These are phyloP conservation scores for Leptomonas seymouri DNA, from an alignment of 208 protist species.

Conservation along the genomic window DNA sequence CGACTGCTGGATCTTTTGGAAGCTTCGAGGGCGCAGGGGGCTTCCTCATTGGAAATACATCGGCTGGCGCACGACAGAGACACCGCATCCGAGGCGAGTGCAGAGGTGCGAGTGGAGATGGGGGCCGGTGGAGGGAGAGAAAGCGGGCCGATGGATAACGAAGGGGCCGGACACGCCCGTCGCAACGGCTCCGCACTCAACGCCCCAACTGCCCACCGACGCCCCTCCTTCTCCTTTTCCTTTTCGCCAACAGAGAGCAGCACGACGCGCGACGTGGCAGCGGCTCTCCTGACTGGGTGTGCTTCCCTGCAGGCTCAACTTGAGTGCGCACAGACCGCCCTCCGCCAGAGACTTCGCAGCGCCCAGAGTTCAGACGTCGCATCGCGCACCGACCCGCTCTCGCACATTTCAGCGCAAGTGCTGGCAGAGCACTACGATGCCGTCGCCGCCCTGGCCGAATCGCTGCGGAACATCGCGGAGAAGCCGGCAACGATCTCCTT, in stretches of 20 bases:
- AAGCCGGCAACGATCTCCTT: constrained; percentile 12
- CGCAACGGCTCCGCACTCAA: not conserved
- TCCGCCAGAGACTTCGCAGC: constrained; percentile 7
- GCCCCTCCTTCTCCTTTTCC: not conserved
- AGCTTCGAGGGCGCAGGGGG: not conserved
- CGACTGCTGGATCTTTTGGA: constrained; percentile 14
- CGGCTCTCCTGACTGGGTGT: constrained; percentile 55
- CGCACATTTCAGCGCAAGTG: constrained; percentile 16
- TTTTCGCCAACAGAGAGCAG: not conserved
- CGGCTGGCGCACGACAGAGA: not conserved
- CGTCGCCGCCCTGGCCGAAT: constrained; percentile 35
- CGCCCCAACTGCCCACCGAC: not conserved
- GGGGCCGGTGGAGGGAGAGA: not conserved
- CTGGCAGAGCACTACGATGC: constrained; percentile 37
- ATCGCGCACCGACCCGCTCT: constrained; percentile 9
- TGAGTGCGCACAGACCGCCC: constrained; percentile 17
- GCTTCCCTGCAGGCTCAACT: constrained; percentile 53
- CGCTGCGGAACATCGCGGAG: constrained; percentile 29
- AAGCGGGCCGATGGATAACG: not conserved
- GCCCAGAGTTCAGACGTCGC: not conserved
- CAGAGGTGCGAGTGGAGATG: not conserved
- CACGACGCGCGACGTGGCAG: constrained; percentile 19
- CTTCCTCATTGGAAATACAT: not conserved
- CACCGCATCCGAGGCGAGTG: not conserved
- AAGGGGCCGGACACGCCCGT: not conserved